These are phyloP conservation scores for Coemansia sp. DNA, from an alignment of 192 early-diverging fungal species.

Conservation along the genomic window DNA sequence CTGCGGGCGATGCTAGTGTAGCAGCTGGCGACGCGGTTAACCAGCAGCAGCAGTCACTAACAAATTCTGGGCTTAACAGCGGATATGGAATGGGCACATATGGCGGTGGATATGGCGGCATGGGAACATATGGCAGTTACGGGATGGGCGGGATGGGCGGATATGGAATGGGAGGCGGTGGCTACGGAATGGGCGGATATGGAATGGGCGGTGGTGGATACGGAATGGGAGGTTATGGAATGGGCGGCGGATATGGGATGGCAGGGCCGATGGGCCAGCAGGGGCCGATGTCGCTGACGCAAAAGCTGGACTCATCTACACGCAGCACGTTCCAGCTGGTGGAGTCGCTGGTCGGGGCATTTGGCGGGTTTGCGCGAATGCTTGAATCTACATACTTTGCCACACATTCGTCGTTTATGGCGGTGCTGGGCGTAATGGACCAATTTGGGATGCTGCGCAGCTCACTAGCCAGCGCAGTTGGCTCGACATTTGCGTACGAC, in stretches of 20 bases:
- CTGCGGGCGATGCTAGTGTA: slow-evolving; percentile 28
- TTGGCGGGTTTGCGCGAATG: slow-evolving; percentile 98
- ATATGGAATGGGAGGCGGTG: slow-evolving; percentile 30
- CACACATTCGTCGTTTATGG: slow-evolving; percentile 90
- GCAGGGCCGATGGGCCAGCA: slow-evolving; percentile 64
- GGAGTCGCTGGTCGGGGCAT: slow-evolving; percentile 90
- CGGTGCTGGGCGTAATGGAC: slow-evolving; percentile 97
- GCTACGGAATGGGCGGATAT: slow-evolving; percentile 36
- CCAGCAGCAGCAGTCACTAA: slow-evolving; percentile 8
- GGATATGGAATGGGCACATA: slow-evolving; percentile 54
- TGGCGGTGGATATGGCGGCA: slow-evolving; percentile 43
- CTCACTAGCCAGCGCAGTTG: slow-evolving; percentile 83
- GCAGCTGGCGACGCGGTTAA: slow-evolving; percentile 14
- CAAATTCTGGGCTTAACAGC: slow-evolving; percentile 6
- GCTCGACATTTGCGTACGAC: slow-evolving; percentile 74
- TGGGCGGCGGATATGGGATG: slow-evolving; percentile 57
- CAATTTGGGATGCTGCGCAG: slow-evolving; percentile 90
- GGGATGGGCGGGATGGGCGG: slow-evolving; percentile 21
- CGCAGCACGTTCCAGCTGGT: slow-evolving; percentile 90
- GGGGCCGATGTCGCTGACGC: slow-evolving; percentile 62
- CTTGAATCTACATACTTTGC: slow-evolving; percentile 97
- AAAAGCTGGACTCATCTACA: slow-evolving; percentile 86
- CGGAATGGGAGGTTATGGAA: slow-evolving; percentile 56
- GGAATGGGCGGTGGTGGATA: slow-evolving; percentile 57
- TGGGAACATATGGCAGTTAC: slow-evolving; percentile 28